Percentiles rank a stretch among this genome's conserved stretches.
Conservation (phyloP, 1,139 yeast genomes). For the Casaregolazyma lundiana region DNA sequence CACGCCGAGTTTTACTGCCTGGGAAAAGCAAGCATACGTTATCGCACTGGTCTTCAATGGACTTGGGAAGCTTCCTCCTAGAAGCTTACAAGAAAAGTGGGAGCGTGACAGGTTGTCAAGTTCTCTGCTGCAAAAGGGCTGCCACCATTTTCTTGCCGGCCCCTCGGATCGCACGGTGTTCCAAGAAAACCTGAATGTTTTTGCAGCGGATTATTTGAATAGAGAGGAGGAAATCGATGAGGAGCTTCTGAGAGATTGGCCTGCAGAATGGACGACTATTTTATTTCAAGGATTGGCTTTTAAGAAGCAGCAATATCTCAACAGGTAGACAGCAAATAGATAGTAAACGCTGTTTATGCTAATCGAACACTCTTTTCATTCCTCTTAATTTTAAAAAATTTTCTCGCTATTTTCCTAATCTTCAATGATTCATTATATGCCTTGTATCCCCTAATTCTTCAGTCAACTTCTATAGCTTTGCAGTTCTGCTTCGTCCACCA, state of each 20-base stretch:
- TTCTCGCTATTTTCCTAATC: no score
- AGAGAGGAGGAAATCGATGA: conserved; percentile 9
- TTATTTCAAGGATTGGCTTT: neutral
- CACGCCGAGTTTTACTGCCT: conserved; percentile 55
- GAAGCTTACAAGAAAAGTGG: conserved; percentile 3
- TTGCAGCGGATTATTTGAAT: conserved; percentile 8
- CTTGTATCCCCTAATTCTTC: no score
- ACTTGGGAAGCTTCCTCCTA: conserved; percentile 42
- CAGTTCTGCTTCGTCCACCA: no score
- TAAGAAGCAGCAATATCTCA: conserved; percentile 3
- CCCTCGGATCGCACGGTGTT: conserved; percentile 2
- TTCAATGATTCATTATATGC: no score
- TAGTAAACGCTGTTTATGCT: neutral
- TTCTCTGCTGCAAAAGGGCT: neutral
- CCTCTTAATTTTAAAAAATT: no score
- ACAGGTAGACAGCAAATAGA: neutral
- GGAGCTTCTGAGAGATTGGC: conserved; percentile 11
- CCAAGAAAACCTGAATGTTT: conserved; percentile 5
- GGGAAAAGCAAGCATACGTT: conserved; percentile 56
- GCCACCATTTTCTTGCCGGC: conserved; percentile 3
- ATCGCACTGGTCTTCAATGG: conserved; percentile 53
- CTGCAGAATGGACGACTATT: conserved; percentile 2
- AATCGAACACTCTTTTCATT: no score
- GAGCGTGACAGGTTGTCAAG: neutral
- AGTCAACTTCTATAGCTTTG: no score